These are phyloP conservation scores for Sclerotinia nivalis DNA, from an alignment of 2,329 filamentous ascomycete genomes.

Conservation along the genomic window DNA sequence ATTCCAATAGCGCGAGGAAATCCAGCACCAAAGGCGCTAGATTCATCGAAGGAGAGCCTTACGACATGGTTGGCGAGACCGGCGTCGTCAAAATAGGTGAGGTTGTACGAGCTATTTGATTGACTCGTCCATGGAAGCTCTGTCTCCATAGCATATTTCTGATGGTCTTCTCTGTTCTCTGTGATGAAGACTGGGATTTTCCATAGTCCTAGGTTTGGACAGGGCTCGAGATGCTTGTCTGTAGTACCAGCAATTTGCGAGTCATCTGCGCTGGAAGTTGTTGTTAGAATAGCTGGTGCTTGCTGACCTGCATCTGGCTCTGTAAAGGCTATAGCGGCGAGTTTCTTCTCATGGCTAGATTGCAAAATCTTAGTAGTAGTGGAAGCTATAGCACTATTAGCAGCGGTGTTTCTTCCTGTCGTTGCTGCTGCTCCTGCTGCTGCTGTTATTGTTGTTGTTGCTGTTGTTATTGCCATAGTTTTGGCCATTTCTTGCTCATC, in stretches of 20 bases:
- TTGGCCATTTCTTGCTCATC: neutral
- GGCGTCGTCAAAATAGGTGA: neutral
- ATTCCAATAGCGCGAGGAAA: neutral
- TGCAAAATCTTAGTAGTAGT: neutral
- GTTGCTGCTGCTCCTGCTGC: neutral
- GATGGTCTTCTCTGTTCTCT: neutral
- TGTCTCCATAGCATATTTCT: neutral
- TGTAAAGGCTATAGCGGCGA: neutral
- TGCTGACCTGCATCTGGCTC: neutral
- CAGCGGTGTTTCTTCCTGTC: no score
- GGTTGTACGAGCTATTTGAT: neutral
- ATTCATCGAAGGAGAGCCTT: neutral
- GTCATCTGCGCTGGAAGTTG: neutral
- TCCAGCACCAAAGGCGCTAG: no score
- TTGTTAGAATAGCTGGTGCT: neutral
- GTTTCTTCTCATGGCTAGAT: neutral
- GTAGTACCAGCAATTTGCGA: neutral
- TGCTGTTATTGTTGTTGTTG: neutral
- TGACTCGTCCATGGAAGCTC: neutral
- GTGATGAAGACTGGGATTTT: neutral
- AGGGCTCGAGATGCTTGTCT: neutral
- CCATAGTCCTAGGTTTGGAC: neutral
- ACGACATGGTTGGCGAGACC: neutral
- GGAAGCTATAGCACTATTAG: neutral
- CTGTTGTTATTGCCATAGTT: neutral